Evolutionary conservation across 495 filamentous ascomycete genomes (phyloP).

Genomic region (Neurospora sp.): DNA sequence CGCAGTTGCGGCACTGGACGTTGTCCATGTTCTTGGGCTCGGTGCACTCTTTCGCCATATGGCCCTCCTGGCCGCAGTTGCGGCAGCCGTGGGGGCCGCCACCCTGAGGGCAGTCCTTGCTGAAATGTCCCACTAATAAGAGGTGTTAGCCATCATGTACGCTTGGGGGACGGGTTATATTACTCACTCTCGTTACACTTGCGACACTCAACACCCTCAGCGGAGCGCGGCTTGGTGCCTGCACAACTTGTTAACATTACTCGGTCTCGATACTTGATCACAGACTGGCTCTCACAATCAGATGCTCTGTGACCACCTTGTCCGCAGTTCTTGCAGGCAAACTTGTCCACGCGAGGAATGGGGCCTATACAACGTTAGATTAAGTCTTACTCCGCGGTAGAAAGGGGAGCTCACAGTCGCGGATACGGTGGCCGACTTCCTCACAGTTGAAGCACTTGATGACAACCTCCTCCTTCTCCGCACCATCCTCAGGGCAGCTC

Average conservation of each 20-base stretch:
- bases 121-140: constrained; percentile 64
- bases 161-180: background rate
- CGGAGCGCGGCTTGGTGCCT: constrained; percentile 54
- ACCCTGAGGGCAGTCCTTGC: constrained; percentile 64
- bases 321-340: constrained; percentile 76
- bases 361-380: constrained; percentile 33
- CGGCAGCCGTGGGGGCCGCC: constrained; percentile 49
- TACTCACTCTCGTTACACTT: constrained; percentile 58
- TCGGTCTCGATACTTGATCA: background rate
- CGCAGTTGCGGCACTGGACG: constrained; percentile 68
- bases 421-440: constrained; percentile 54
- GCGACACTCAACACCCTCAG: constrained; percentile 68
- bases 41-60: constrained; percentile 35
- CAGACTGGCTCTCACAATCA: constrained; percentile 25
- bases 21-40: constrained; percentile 59
- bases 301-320: constrained; percentile 29
- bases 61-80: constrained; percentile 60
- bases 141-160: constrained; percentile 7
- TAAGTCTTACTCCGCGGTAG: constrained; percentile 6
- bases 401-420: constrained; percentile 47
- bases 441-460: constrained; percentile 73
- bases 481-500: constrained; percentile 53
- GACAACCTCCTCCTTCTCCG: constrained; percentile 32
- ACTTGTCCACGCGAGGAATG: constrained; percentile 42
- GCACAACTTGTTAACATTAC: constrained; percentile 29